Evolutionary conservation across 148 eudicot genomes (phyloP).

Genomic region (Rhododendron kiyosumense): DNA sequence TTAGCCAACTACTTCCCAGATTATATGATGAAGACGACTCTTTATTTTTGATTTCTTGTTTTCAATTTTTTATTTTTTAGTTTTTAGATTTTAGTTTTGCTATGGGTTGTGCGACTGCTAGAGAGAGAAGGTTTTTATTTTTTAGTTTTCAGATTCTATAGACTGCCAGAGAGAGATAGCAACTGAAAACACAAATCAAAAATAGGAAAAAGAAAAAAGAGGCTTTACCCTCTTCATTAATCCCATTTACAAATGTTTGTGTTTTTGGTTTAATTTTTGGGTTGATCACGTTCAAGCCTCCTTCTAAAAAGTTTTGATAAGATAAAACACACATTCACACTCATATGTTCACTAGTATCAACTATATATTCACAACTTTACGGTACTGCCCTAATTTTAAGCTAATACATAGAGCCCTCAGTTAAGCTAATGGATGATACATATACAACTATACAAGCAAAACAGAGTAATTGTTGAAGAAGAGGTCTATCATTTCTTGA

Average conservation of each 20-base stretch:
- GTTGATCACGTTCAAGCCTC: background rate
- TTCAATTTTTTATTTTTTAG: no score
- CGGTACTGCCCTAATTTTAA: background rate
- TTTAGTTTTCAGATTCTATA: no score
- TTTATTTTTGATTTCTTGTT: no score
- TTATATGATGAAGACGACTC: no score
- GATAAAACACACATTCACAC: background rate
- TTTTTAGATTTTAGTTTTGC: no score
- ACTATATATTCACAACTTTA: background rate
- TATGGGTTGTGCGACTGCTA: no score
- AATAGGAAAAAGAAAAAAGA: no score
- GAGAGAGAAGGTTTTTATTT: no score
- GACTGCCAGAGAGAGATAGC: no score
- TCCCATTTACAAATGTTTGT: background rate
- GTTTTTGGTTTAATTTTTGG: background rate
- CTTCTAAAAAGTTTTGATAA: background rate
- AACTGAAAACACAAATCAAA: no score
- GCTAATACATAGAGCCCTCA: background rate
- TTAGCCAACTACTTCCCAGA: no score
- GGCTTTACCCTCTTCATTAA: background rate
- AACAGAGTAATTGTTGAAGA: constrained; percentile 68
- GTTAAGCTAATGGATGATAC: background rate
- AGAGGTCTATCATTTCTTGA: constrained; percentile 82
- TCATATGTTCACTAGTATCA: background rate
- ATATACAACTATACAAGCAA: no score